These are phyloP conservation scores for Hagleromyces aurorensis DNA, from an alignment of 805 yeast species.

Conservation along the genomic window DNA sequence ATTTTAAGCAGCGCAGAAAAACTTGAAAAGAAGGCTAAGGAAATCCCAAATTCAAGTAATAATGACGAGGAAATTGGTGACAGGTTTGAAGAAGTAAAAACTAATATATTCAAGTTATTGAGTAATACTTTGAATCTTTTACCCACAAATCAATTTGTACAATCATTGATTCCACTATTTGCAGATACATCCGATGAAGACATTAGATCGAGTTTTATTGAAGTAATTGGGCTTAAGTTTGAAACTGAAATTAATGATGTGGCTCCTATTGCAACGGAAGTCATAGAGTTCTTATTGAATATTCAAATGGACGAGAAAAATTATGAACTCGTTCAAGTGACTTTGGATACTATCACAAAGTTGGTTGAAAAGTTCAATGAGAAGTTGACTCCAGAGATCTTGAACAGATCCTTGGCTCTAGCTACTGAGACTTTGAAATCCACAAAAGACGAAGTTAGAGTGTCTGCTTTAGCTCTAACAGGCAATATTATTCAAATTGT, in stretches of 20 bases:
- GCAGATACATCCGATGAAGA: slow-evolving; percentile 31
- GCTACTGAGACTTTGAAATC: slow-evolving; percentile 46
- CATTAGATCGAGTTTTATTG: slow-evolving; percentile 53
- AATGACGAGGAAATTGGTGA: too few relatives aligned
- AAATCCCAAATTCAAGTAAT: too few relatives aligned
- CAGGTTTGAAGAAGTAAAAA: slow-evolving; percentile 31
- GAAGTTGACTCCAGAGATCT: slow-evolving; percentile 38
- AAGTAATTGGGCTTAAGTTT: slow-evolving; percentile 59
- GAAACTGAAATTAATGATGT: slow-evolving; percentile 55
- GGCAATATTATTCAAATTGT: slow-evolving; percentile 61
- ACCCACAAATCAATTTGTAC: slow-evolving; percentile 67
- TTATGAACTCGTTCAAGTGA: slow-evolving; percentile 53
- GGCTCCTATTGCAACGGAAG: slow-evolving; percentile 40
- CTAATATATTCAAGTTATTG: slow-evolving; percentile 46
- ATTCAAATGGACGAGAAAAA: slow-evolving; percentile 20
- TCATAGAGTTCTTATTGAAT: slow-evolving; percentile 46
- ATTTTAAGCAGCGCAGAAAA: slow-evolving; percentile 16
- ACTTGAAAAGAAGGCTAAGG: slow-evolving; percentile 4
- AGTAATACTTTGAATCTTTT: slow-evolving; percentile 58
- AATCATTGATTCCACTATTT: slow-evolving; percentile 44
- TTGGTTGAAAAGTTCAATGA: slow-evolving; percentile 57
- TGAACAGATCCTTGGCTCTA: slow-evolving; percentile 42
- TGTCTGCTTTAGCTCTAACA: slow-evolving; percentile 67
- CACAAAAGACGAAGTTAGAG: slow-evolving; percentile 50
- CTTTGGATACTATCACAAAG: slow-evolving; percentile 58